phyloP scores from a whole-genome alignment of 768 basidiomycete species.

The Rubroboletus pulcherrimus region DNA sequence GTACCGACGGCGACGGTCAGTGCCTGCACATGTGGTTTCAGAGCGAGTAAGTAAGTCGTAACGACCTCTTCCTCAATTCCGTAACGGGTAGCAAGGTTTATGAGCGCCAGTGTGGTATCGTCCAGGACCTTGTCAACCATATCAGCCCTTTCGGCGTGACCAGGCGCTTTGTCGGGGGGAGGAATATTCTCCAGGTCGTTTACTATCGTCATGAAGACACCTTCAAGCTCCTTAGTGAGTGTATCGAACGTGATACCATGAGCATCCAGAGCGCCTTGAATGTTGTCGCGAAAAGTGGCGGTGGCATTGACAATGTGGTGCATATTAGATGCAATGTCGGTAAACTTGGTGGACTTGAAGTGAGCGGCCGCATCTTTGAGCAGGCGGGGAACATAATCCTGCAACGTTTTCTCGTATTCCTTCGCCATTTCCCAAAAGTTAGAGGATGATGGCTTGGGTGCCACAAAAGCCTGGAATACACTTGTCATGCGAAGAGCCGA shows the following conservation, averaged over 20 bases:
- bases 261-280: slow-evolving; percentile 5
- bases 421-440: slow-evolving; percentile 14
- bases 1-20: slow-evolving; percentile 13
- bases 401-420: background rate
- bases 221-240: slow-evolving; percentile 11
- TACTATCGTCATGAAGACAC: slow-evolving; percentile 1
- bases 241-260: slow-evolving; percentile 3
- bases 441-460: background rate
- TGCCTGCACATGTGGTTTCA: slow-evolving; percentile 5
- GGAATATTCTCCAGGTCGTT: background rate
- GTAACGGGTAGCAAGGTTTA: background rate
- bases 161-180: background rate
- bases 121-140: slow-evolving; percentile 8
- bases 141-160: background rate
- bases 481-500: background rate
- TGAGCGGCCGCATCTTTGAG: background rate
- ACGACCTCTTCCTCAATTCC: slow-evolving; percentile 7
- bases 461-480: background rate
- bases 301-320: slow-evolving; percentile 11
- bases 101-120: slow-evolving; percentile 1
- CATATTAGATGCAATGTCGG: slow-evolving; percentile 2
- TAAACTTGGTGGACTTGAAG: slow-evolving; percentile 7
- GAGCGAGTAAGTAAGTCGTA: background rate
- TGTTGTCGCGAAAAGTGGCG: slow-evolving; percentile 9
- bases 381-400: slow-evolving; percentile 1